A percentile compares a stretch with the other conserved stretches of the same genome.
Conservation (phyloP, 768 basidiomycete species). For the Chiua virens region DNA sequence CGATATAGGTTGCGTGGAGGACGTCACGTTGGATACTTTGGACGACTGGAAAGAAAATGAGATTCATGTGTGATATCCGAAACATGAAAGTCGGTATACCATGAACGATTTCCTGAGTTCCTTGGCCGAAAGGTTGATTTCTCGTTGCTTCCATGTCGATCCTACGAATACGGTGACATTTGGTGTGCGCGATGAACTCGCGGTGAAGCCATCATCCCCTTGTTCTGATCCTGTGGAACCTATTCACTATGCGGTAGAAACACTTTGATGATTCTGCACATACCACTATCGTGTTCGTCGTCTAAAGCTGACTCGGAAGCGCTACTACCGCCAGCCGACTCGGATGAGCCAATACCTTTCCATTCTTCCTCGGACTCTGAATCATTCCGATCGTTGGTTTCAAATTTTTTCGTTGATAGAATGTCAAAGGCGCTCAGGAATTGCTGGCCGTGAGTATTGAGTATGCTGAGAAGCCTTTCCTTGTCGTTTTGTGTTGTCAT, state of each 20-base stretch:
- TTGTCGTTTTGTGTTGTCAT: conserved; percentile 22
- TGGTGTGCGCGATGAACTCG: conserved; percentile 33
- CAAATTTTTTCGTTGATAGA: conserved; percentile 15
- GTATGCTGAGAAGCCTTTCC: conserved; percentile 36
- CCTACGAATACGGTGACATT: conserved; percentile 63
- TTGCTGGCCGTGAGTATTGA: conserved; percentile 47
- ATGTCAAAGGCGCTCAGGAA: conserved; percentile 45
- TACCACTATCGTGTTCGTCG: conserved; percentile 20
- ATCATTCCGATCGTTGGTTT: conserved; percentile 11
- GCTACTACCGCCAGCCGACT: background rate
- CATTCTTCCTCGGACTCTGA: conserved; percentile 40
- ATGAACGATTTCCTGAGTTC: conserved; percentile 69
- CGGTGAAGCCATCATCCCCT: conserved; percentile 46
- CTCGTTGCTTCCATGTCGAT: conserved; percentile 20
- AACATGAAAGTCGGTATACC: conserved; percentile 41
- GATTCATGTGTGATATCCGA: background rate
- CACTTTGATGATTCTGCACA: background rate
- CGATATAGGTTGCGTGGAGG: conserved; percentile 20
- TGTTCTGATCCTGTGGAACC: conserved; percentile 38
- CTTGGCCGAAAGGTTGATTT: conserved; percentile 30
- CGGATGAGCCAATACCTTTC: conserved; percentile 38
- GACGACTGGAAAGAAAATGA: conserved; percentile 57
- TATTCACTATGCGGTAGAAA: background rate
- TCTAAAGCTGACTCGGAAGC: conserved; percentile 11
- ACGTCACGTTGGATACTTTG: conserved; percentile 62